Evolutionary conservation across 1,139 yeast genomes (phyloP).

Genomic region (Yarrowia galli): DNA sequence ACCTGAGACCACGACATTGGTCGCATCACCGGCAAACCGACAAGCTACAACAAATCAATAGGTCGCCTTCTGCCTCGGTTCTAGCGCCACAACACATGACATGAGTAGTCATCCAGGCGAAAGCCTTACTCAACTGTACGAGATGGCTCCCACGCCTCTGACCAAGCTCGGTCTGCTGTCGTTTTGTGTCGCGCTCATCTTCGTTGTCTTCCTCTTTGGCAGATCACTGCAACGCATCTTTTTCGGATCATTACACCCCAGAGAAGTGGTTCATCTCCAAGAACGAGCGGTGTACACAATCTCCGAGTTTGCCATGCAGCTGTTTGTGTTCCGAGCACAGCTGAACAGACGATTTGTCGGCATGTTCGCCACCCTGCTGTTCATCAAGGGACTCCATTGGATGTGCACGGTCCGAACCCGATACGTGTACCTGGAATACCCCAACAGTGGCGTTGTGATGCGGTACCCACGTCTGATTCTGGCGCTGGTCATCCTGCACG

Average conservation of each 20-base stretch:
- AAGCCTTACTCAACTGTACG: conserved; percentile 19
- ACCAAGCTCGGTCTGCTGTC: conserved; percentile 28
- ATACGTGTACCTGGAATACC: conserved; percentile 37
- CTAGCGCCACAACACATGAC: not conserved
- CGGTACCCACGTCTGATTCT: conserved; percentile 40
- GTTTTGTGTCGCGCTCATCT: conserved; percentile 21
- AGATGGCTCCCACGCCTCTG: conserved; percentile 32
- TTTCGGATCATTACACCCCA: conserved; percentile 39
- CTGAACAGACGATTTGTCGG: conserved; percentile 52
- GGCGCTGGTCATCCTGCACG: conserved; percentile 43
- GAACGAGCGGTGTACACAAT: conserved; percentile 44
- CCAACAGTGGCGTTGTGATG: conserved; percentile 37
- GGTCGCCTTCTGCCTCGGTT: not conserved
- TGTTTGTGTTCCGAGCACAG: conserved; percentile 44
- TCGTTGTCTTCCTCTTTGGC: conserved; percentile 33
- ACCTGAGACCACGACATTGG: not conserved
- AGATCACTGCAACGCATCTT: conserved; percentile 39
- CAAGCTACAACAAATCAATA: not conserved
- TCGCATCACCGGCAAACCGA: not conserved
- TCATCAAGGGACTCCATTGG: conserved; percentile 58
- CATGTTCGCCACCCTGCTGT: conserved; percentile 53
- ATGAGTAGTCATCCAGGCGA: conserved; percentile 29
- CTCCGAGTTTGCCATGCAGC: conserved; percentile 46
- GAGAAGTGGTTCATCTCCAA: conserved; percentile 37
- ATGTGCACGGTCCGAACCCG: conserved; percentile 54